A percentile compares a stretch with the other conserved stretches of the same genome.
Evolutionary conservation across 768 basidiomycete species (phyloP).

Genomic region (Leccinum boreale): DNA sequence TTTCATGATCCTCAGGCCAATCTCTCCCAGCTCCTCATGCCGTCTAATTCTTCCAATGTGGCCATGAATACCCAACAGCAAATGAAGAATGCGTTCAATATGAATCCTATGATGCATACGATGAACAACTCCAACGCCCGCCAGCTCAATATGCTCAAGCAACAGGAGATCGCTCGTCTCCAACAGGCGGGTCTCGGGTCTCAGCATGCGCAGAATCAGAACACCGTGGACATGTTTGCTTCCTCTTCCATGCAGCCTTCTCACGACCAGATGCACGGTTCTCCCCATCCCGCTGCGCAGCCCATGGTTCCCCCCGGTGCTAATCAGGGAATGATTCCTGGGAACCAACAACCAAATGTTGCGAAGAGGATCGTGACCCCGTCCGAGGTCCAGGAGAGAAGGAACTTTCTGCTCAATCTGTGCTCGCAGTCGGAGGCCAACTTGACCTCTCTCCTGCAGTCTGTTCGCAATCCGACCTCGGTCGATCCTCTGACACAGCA

Average conservation of each 20-base stretch:
- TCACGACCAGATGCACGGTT: conserved; percentile 46
- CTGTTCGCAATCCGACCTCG: conserved; percentile 10
- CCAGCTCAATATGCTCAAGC: conserved; percentile 45
- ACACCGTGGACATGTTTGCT: conserved; percentile 46
- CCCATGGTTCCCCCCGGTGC: conserved; percentile 17
- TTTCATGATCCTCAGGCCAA: conserved; percentile 36
- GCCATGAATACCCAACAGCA: conserved; percentile 35
- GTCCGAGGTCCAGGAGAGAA: conserved; percentile 26
- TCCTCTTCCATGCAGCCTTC: conserved; percentile 40
- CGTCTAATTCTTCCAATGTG: conserved; percentile 39
- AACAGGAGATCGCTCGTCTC: conserved; percentile 37
- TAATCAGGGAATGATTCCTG: conserved; percentile 24
- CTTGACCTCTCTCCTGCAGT: conserved; percentile 6
- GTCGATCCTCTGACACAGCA: conserved; percentile 18
- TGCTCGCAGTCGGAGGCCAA: conserved; percentile 15
- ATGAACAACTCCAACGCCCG: conserved; percentile 27
- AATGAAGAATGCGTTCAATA: conserved; percentile 29
- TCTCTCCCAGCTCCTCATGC: conserved; percentile 30
- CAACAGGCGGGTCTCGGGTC: conserved; percentile 30
- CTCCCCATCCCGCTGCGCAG: conserved; percentile 39
- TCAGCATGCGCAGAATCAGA: conserved; percentile 37
- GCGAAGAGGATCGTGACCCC: conserved; percentile 22
- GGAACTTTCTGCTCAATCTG: conserved; percentile 5
- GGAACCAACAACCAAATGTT: conserved; percentile 19
- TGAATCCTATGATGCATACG: conserved; percentile 39